A percentile compares a stretch with the other conserved stretches of the same genome.
Conservation (phyloP, 1,284 basidiomycete genomes). For the Serendipita sp. region DNA sequence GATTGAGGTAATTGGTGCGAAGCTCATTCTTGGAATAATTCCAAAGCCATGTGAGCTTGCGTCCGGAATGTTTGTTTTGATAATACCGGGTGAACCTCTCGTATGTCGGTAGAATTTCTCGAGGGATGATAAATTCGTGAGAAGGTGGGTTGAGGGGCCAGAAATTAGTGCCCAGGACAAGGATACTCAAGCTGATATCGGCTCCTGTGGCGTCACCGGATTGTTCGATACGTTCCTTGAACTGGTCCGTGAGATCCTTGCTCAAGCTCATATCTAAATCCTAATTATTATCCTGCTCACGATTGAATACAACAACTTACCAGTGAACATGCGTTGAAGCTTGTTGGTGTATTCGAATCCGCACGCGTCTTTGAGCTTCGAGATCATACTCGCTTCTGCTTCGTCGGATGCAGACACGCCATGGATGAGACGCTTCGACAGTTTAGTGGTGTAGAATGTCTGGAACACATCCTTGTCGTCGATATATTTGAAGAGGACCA, state of each 20-base stretch:
- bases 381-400: conserved; percentile 95
- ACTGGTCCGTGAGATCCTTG: conserved; percentile 92
- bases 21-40: conserved; percentile 95
- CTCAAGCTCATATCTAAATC: conserved; percentile 79
- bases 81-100: conserved; percentile 92
- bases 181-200: conserved; percentile 83
- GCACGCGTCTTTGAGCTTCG: conserved; percentile 94
- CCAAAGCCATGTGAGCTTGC: conserved; percentile 96
- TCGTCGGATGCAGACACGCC: conserved; percentile 92
- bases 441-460: conserved; percentile 94
- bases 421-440: conserved; percentile 90
- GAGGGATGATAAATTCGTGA: conserved; percentile 81
- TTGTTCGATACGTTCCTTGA: conserved; percentile 87
- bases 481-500: conserved; percentile 98
- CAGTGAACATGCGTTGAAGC: conserved; percentile 95
- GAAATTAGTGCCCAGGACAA: conserved; percentile 91
- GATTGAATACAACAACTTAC: conserved; percentile 27
- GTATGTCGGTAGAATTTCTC: conserved; percentile 75
- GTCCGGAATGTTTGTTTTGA: conserved; percentile 84
- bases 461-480: conserved; percentile 99
- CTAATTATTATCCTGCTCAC: neutral
- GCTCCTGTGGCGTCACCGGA: conserved; percentile 59
- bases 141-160: conserved; percentile 82
- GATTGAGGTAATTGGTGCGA: conserved; percentile 79
- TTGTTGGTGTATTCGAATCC: conserved; percentile 99